Conservation (phyloP, 2,329 filamentous ascomycete species). For the Pyrenophora teres region DNA sequence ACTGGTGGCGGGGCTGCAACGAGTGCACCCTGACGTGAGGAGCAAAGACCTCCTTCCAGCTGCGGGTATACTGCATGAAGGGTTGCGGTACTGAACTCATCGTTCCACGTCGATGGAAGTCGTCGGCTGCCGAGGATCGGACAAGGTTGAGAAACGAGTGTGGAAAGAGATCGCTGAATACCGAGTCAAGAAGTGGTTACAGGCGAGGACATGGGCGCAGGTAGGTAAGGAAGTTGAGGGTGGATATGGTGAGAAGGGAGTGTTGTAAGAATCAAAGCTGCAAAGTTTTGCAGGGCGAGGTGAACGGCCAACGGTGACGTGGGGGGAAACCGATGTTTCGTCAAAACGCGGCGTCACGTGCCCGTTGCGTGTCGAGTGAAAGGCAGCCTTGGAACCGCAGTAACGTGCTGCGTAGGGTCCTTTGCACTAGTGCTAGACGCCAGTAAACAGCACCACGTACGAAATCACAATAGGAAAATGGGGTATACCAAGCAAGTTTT, state of each 20-base stretch:
- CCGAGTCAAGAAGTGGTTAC: neutral
- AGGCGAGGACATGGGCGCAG: neutral
- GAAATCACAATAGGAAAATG: conserved; percentile 24
- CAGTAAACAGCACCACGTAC: conserved; percentile 35
- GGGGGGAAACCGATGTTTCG: neutral
- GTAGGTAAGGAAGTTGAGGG: neutral
- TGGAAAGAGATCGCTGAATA: too few species aligned
- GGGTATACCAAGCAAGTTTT: conserved; percentile 33
- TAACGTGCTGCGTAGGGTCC: conserved; percentile 1
- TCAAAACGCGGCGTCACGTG: neutral
- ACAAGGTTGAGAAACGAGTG: too few species aligned
- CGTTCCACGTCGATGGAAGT: too few species aligned
- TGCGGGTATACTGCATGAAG: neutral
- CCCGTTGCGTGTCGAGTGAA: conserved; percentile 4
- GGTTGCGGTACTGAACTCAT: too few species aligned
- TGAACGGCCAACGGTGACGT: neutral
- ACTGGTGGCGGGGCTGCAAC: conserved; percentile 30
- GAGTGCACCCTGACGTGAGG: conserved; percentile 26
- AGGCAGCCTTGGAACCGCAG: neutral
- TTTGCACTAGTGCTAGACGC: conserved; percentile 23
- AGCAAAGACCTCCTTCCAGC: conserved; percentile 12
- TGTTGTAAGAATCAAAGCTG: neutral
- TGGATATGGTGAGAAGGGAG: neutral
- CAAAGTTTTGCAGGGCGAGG: neutral
- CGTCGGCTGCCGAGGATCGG: too few species aligned